These are phyloP conservation scores for Lasiodiplodia theobromae DNA, from an alignment of 2,329 filamentous ascomycete species.

Conservation along the genomic window DNA sequence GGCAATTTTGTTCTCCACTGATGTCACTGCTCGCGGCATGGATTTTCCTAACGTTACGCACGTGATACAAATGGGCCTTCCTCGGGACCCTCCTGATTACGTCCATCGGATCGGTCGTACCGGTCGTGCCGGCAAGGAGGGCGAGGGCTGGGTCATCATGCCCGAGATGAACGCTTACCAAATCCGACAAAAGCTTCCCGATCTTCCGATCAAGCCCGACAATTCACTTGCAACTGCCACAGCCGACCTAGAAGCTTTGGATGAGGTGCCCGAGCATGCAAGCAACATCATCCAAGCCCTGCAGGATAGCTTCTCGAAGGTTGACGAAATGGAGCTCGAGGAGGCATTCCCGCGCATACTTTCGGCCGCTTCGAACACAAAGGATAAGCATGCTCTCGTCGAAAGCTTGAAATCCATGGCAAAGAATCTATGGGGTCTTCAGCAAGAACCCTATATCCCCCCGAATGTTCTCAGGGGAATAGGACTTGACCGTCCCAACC, in stretches of 20 bases:
- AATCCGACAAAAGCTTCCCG: constrained; percentile 60
- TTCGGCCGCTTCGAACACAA: neutral
- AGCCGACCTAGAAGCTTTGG: constrained; percentile 42
- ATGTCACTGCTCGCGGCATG: constrained; percentile 61
- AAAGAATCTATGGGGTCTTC: constrained; percentile 56
- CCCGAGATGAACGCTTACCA: constrained; percentile 60
- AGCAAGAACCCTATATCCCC: constrained; percentile 40
- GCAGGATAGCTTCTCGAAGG: neutral
- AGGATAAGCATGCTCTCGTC: constrained; percentile 52
- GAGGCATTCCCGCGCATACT: constrained; percentile 2
- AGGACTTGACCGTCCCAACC: neutral
- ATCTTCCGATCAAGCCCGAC: constrained; percentile 64
- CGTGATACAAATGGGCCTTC: constrained; percentile 59
- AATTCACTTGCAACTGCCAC: constrained; percentile 59
- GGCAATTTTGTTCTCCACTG: constrained; percentile 61
- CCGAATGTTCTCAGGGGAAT: neutral
- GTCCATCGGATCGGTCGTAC: constrained; percentile 61
- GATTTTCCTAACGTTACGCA: constrained; percentile 62
- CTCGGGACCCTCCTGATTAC: constrained; percentile 55
- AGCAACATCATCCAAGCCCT: neutral
- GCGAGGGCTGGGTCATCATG: constrained; percentile 73
- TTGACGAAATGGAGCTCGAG: neutral
- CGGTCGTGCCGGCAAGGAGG: constrained; percentile 73
- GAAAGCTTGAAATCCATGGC: constrained; percentile 54
- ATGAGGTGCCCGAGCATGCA: constrained; percentile 49